Percentiles rank a stretch among this genome's conserved stretches.
Evolutionary conservation across 176 grass and related monocot genomes (phyloP).

Genomic region (Calamus simplicifolius): DNA sequence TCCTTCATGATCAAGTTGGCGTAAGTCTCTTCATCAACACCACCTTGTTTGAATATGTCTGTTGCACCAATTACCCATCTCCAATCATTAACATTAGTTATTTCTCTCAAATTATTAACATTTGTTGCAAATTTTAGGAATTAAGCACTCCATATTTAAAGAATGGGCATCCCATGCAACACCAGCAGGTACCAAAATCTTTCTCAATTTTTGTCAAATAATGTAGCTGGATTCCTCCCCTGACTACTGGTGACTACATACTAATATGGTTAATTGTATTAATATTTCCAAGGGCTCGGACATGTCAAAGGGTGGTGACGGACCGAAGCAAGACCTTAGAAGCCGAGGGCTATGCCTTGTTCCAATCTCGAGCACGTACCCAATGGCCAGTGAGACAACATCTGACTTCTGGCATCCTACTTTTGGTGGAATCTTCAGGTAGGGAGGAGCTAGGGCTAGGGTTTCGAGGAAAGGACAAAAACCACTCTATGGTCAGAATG

Average conservation of each 20-base stretch:
- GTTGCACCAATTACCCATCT: too few species aligned
- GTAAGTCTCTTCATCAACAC: slow-evolving; percentile 30
- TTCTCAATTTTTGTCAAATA: not conserved
- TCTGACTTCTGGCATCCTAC: slow-evolving; percentile 74
- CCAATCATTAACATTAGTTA: too few species aligned
- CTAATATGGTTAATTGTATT: too few species aligned
- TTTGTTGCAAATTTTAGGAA: slow-evolving; percentile 27
- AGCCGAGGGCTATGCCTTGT: slow-evolving; percentile 77
- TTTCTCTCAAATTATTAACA: too few species aligned
- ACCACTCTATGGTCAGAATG: too few species aligned
- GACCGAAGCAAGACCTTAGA: slow-evolving; percentile 40
- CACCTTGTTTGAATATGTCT: too few species aligned
- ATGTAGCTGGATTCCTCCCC: too few species aligned
- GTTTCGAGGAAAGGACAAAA: too few species aligned
- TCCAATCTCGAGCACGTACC: slow-evolving; percentile 63
- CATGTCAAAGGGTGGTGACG: slow-evolving; percentile 29
- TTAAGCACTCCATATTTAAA: slow-evolving; percentile 76
- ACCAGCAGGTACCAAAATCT: slow-evolving; percentile 31
- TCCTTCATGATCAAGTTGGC: slow-evolving; percentile 77
- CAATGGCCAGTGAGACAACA: slow-evolving; percentile 35
- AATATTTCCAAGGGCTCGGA: slow-evolving; percentile 16
- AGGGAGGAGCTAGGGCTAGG: slow-evolving; percentile 5
- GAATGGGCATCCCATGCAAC: slow-evolving; percentile 33
- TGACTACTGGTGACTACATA: too few species aligned
- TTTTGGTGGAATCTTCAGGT: slow-evolving; percentile 70